Conservation (phyloP, 1,284 basidiomycete genomes). For the Fomitopsis betulina region DNA sequence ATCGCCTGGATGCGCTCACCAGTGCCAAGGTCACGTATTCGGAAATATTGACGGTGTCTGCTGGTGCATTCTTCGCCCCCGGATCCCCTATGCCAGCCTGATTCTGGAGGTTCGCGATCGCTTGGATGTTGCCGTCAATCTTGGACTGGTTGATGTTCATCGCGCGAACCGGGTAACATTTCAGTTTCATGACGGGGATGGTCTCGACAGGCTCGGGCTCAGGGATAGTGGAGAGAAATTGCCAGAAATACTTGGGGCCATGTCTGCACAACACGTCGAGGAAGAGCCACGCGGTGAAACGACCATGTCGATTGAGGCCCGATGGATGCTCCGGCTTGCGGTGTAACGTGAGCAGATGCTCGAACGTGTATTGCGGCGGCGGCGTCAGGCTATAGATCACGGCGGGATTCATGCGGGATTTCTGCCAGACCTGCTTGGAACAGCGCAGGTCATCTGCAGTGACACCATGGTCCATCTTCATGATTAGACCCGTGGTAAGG, state of each 20-base stretch:
- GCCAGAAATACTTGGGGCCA: conserved; percentile 21
- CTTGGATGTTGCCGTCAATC: too few species aligned
- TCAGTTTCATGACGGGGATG: conserved; percentile 25
- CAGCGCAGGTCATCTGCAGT: conserved; percentile 24
- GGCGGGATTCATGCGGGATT: conserved; percentile 7
- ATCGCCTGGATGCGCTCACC: too few species aligned
- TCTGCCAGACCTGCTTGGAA: conserved; percentile 26
- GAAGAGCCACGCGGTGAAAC: conserved; percentile 26
- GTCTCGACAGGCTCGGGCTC: conserved; percentile 23
- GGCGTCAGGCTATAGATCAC: background rate
- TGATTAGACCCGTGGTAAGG: conserved; percentile 23
- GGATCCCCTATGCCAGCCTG: too few species aligned
- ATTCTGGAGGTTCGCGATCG: too few species aligned
- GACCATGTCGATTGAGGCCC: conserved; percentile 15
- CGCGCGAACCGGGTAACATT: conserved; percentile 20
- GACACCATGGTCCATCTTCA: conserved; percentile 23
- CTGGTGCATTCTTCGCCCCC: too few species aligned
- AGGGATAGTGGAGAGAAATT: conserved; percentile 12
- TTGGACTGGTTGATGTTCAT: conserved; percentile 17
- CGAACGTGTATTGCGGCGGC: background rate
- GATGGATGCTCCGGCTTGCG: conserved; percentile 9
- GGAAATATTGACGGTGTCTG: too few species aligned
- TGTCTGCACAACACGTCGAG: conserved; percentile 17
- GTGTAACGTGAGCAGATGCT: conserved; percentile 11
- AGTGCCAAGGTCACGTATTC: too few species aligned